Conservation (phyloP, 2,329 filamentous ascomycete species). For the Penicillium oxalicum region DNA sequence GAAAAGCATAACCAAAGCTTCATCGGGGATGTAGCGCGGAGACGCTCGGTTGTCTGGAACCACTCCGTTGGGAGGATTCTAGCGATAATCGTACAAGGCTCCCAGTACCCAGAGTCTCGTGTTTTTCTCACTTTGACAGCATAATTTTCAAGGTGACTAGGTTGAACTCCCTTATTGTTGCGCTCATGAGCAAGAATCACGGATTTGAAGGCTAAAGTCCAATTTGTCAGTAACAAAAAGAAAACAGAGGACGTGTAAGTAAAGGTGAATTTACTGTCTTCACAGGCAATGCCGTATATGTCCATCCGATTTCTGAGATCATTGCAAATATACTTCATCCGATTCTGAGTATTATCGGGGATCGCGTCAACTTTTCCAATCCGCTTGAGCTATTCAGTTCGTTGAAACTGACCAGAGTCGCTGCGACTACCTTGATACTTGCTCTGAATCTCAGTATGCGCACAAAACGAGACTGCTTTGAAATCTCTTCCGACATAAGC, state of each 20-base stretch:
- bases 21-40: constrained; percentile 19
- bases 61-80: constrained; percentile 3
- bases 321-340: constrained; percentile 3
- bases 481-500: constrained; percentile 4
- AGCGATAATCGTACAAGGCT: not conserved
- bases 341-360: not conserved
- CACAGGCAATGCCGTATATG: constrained; percentile 15
- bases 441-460: constrained; percentile 1
- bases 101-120: constrained; percentile 8
- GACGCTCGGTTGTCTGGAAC: constrained; percentile 3
- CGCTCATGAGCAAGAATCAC: constrained; percentile 18
- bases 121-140: constrained; percentile 20
- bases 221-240: not conserved
- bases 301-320: constrained; percentile 6
- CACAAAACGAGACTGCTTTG: constrained; percentile 11
- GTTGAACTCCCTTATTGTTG: not conserved
- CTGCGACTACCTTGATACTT: constrained; percentile 1
- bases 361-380: not conserved
- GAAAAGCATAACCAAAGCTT: constrained; percentile 24
- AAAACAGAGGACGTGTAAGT: not conserved
- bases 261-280: constrained; percentile 13
- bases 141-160: constrained; percentile 9
- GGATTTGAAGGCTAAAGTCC: constrained; percentile 14
- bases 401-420: constrained; percentile 4
- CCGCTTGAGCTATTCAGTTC: not conserved